These are phyloP conservation scores for Lathyrus sativus DNA, from an alignment of 306 rosid genomes.

Conservation along the genomic window DNA sequence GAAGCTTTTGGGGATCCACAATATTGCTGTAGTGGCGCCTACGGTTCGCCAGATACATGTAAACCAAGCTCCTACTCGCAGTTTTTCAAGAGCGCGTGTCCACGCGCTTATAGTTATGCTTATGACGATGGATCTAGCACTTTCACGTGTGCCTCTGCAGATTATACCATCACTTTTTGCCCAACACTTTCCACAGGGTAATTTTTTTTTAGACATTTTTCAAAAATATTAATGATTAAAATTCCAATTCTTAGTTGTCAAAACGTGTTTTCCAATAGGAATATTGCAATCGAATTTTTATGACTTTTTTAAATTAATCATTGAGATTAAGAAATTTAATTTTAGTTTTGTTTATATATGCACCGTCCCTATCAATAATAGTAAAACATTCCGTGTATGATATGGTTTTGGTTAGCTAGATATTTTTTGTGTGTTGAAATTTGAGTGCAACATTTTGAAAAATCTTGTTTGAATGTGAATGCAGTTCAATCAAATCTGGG, in stretches of 20 bases:
- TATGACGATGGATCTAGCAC: conserved; percentile 88
- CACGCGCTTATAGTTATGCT: conserved; percentile 85
- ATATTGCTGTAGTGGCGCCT: conserved; percentile 85
- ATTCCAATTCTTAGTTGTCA: neutral
- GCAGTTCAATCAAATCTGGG: conserved; percentile 75
- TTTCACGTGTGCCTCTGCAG: conserved; percentile 77
- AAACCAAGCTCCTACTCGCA: conserved; percentile 72
- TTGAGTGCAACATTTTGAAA: neutral
- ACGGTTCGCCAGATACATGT: conserved; percentile 63
- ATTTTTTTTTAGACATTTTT: no score
- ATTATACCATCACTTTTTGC: conserved; percentile 76
- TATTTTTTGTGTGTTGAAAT: neutral
- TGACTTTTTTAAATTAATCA: neutral
- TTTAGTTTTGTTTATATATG: conserved; percentile 11
- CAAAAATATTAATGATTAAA: no score
- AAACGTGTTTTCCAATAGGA: conserved; percentile 28
- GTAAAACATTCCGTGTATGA: conserved; percentile 13
- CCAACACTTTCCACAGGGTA: conserved; percentile 57
- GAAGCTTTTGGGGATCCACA: conserved; percentile 80
- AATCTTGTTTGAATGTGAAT: conserved; percentile 28
- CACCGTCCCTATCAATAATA: conserved; percentile 31
- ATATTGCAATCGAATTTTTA: neutral
- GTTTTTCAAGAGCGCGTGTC: conserved; percentile 75
- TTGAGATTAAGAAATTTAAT: neutral
- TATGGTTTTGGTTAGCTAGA: neutral